Evolutionary conservation across 345 rosid genomes (phyloP).

Genomic region (Lagerstroemia speciosa): DNA sequence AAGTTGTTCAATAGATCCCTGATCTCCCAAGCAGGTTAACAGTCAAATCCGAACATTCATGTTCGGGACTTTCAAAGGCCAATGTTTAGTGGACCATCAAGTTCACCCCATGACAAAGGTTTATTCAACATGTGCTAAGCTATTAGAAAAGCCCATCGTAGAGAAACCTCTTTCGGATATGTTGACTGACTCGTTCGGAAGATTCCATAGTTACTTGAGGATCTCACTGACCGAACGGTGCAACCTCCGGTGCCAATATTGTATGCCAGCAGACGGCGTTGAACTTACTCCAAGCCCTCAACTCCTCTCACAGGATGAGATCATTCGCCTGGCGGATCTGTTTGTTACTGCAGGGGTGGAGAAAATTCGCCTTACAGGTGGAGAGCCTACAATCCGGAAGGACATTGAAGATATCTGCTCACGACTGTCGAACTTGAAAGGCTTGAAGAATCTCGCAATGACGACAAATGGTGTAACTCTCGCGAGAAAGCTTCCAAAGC

Average conservation of each 20-base stretch:
- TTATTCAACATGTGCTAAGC: constrained; percentile 32
- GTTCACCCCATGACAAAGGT: constrained; percentile 11
- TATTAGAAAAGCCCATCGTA: constrained; percentile 30
- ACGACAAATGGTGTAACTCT: constrained; percentile 89
- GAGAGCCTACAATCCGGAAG: constrained; percentile 82
- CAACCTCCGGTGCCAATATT: constrained; percentile 89
- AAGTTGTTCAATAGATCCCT: neutral
- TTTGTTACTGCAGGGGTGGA: constrained; percentile 79
- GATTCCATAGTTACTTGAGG: constrained; percentile 80
- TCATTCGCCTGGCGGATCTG: constrained; percentile 56
- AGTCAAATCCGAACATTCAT: neutral
- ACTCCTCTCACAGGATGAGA: constrained; percentile 54
- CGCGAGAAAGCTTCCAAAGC: constrained; percentile 69
- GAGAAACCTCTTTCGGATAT: constrained; percentile 47
- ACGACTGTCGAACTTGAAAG: constrained; percentile 59
- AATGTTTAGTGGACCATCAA: constrained; percentile 2
- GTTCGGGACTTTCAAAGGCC: neutral
- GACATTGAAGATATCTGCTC: constrained; percentile 75
- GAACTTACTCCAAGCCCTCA: constrained; percentile 69
- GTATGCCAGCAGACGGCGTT: constrained; percentile 91
- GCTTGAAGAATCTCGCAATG: constrained; percentile 69
- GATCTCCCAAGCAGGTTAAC: constrained; percentile 4
- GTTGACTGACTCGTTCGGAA: constrained; percentile 84
- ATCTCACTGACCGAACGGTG: constrained; percentile 89
- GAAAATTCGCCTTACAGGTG: constrained; percentile 90